phyloP scores from a whole-genome alignment of 2,329 filamentous ascomycete species.

The Penicillium frequentans region DNA sequence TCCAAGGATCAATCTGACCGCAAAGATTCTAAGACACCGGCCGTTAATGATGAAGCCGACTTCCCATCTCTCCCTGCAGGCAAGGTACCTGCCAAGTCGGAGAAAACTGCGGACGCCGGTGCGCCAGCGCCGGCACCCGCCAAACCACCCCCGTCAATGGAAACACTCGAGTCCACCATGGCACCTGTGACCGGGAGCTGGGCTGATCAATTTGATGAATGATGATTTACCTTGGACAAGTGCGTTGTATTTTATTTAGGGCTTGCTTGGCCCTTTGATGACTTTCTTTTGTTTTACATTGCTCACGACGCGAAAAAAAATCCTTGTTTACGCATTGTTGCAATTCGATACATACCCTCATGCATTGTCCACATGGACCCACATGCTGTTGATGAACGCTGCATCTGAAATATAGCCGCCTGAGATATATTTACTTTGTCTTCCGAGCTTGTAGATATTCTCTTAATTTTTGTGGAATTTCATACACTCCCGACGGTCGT shows the following conservation, averaged over 20 bases:
- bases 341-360: constrained; percentile 19
- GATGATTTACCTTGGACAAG: background rate
- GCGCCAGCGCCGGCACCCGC: background rate
- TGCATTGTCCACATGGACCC: background rate
- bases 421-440: background rate
- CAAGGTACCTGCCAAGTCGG: constrained; percentile 21
- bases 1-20: constrained; percentile 18
- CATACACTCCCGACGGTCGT: background rate
- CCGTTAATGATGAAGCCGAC: constrained; percentile 31
- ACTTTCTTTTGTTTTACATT: constrained; percentile 12
- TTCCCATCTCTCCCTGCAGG: constrained; percentile 37
- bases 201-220: constrained; percentile 35
- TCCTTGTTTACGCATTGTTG: background rate
- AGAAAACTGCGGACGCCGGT: background rate
- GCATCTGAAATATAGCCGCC: background rate
- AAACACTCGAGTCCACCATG: constrained; percentile 27
- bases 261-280: background rate
- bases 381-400: background rate
- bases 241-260: background rate
- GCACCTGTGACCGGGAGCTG: constrained; percentile 33
- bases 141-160: constrained; percentile 15
- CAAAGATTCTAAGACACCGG: constrained; percentile 19
- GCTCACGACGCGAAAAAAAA: constrained; percentile 15
- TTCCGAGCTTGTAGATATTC: background rate
- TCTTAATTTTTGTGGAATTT: background rate